Evolutionary conservation across 371 early-diverging fungal genomes (phyloP), one percentile per base, ranked within the genome.

Genomic region (Mucor velutinosus): DNA sequence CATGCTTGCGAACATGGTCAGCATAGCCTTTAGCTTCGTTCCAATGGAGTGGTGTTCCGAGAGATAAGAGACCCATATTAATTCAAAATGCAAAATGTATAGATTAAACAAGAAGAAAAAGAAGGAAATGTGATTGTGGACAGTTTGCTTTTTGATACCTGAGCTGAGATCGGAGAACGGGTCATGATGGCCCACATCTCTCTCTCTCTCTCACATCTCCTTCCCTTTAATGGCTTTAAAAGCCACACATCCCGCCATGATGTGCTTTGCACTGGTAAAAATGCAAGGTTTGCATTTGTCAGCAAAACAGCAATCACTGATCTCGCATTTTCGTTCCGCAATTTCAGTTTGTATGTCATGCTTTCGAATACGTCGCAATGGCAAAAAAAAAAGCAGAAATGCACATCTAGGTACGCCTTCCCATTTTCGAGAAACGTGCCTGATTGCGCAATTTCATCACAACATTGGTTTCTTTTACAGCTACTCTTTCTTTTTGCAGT

Each of bases 1-100:
- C 99, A 75, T 97, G 94, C 63, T 85, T 71, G 53, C 97, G 88
- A 47, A 99, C 96, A 76, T 97, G 92, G 74, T 92, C 87, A 35
- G 95, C 92, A 72, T 95, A 87, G 58, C 88, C 65, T 71, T 91
- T 90, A 17, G 97, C 97, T 67, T 96, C 93, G 23, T 86, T 84
- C 99, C 99, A 99, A 45, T 83, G 89, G 72, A 99, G 88, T 25
- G 99, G 99, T 27, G 99, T 99, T 66, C 99, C 99, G 23, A 94
- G 81, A 15, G 95, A 94, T 58, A 99, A 81, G 6, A 99, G 88
- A 61, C 98, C 99, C 99, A 99, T 99, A 41, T 5, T 49, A 25
- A 53, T 5, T 30, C 41, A 41, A 41, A 41, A 25, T 59, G 35
- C 25, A 4, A 37, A 27, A 33, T 33, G 19, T 29, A 12, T 29